Evolutionary conservation across 805 yeast genomes (phyloP), one percentile per base, ranked within the genome.

Genomic region (Candida golubevii): DNA sequence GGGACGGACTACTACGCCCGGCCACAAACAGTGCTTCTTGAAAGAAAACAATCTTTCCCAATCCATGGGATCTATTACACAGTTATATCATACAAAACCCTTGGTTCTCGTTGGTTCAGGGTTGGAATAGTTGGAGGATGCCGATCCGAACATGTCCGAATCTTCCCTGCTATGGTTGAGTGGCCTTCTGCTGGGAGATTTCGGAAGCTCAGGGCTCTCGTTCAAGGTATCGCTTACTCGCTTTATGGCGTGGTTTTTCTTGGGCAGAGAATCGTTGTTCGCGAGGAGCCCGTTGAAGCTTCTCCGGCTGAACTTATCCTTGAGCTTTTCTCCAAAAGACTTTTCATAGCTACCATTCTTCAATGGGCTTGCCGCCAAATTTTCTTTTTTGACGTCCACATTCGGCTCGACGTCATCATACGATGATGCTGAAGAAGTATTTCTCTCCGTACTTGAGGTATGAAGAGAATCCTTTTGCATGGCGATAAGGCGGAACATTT

Each of bases 401-500:
- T 33, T 28, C 5, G 23, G 23, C 23, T 18, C 23, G 15, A 36
- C 29, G 15, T 39, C 35, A 8, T 23, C 41, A 12, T 14, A 7
- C 5, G 14, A 9, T 30, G 23, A 8, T 13, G 28, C 12, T 6
- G 8, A 29, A 3, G 42, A 39, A 12, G 27, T 35, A 18, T 33
- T 35, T 8, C 28, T 35, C 2, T 35, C 45, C n/a, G 9, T 41
- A 29, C 38, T 36, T 14, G 41, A 31, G 33, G 26, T 33, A 33
- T 23, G 32, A 7, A 39, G 39, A 1, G 51, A 39, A 6, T 41
- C 38, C 31, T 46, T 45, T 27, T 39, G 45, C 41, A 56, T 33
- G 26, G 68, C 73, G 44, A 68, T 68, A 51, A 77, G 61, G 39
- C 71, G 69, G 59, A 71, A 72, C 78, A 83, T 77, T 58, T 83